A percentile compares a stretch with the other conserved stretches of the same genome.
Conservation (phyloP, 352 stramenopile genomes). For the Phytophthora kernoviae region DNA sequence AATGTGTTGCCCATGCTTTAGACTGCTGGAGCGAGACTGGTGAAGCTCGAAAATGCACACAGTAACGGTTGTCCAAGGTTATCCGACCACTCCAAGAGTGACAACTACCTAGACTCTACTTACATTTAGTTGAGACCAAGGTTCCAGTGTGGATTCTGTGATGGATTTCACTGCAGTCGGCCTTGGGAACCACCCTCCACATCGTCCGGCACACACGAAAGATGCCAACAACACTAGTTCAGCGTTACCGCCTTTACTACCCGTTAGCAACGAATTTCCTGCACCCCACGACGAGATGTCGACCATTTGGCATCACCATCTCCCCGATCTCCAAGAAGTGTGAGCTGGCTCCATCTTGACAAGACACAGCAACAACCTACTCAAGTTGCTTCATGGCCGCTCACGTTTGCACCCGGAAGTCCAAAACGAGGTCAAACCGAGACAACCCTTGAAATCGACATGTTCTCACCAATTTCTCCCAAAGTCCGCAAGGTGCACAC, state of each 20-base stretch:
- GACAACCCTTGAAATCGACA: slow-evolving; percentile 14
- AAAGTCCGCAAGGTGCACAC: slow-evolving; percentile 31
- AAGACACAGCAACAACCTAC: slow-evolving; percentile 26
- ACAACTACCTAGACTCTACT: neutral
- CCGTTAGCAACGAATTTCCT: slow-evolving; percentile 8
- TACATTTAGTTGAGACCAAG: neutral
- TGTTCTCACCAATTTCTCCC: slow-evolving; percentile 27
- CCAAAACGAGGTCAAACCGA: slow-evolving; percentile 9
- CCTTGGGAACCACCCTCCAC: slow-evolving; percentile 23
- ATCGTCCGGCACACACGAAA: slow-evolving; percentile 22
- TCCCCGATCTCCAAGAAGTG: neutral
- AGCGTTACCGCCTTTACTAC: slow-evolving; percentile 21
- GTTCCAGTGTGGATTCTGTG: slow-evolving; percentile 1
- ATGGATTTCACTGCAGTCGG: slow-evolving; percentile 31
- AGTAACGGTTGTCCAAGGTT: slow-evolving; percentile 18
- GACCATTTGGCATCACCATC: slow-evolving; percentile 1
- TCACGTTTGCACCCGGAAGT: slow-evolving; percentile 30
- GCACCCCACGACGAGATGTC: slow-evolving; percentile 12
- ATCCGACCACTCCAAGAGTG: slow-evolving; percentile 1
- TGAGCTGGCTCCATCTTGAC: slow-evolving; percentile 19
- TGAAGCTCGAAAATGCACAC: neutral
- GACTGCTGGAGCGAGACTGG: too few species aligned
- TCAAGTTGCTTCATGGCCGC: slow-evolving; percentile 48
- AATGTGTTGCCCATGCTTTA: slow-evolving; percentile 55
- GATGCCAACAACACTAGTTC: slow-evolving; percentile 10